These are phyloP conservation scores for Plenodomus biglobosus DNA, from an alignment of 2,329 filamentous ascomycete genomes.

Conservation along the genomic window DNA sequence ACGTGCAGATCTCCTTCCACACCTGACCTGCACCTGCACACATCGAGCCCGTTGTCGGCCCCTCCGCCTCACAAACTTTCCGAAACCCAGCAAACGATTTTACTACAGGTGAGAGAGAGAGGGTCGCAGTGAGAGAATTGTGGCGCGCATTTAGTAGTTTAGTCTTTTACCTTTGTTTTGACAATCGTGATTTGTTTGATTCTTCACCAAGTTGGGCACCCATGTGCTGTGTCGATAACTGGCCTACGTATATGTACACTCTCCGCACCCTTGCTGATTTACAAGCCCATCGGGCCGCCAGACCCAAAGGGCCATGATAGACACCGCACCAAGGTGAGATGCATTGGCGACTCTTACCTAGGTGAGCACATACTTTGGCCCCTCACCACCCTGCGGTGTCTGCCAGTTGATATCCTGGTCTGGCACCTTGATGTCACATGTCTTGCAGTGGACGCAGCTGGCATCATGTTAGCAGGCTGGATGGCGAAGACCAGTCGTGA, in stretches of 20 bases:
- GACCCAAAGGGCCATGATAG: neutral
- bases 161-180: slow-evolving; percentile 1
- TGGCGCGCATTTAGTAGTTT: neutral
- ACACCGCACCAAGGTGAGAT: neutral
- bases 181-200: neutral
- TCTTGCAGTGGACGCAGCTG: slow-evolving; percentile 99
- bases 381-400: slow-evolving; percentile 87
- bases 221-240: neutral
- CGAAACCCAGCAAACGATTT: no score
- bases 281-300: neutral
- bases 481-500: neutral
- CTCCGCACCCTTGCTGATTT: neutral
- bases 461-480: slow-evolving; percentile 29
- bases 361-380: slow-evolving; percentile 67
- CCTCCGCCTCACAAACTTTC: neutral
- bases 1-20: slow-evolving; percentile 5
- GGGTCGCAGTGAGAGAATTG: neutral
- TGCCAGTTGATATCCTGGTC: slow-evolving; percentile 92
- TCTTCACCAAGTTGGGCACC: neutral
- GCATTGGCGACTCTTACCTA: slow-evolving; percentile 12
- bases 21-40: slow-evolving; percentile 17
- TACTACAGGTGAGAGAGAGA: neutral
- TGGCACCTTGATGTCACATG: slow-evolving; percentile 97
- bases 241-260: neutral
- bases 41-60: no score